A percentile compares a stretch with the other conserved stretches of the same genome.
Conservation (phyloP, 1,284 basidiomycete genomes). For the Naganishia cerealis region DNA sequence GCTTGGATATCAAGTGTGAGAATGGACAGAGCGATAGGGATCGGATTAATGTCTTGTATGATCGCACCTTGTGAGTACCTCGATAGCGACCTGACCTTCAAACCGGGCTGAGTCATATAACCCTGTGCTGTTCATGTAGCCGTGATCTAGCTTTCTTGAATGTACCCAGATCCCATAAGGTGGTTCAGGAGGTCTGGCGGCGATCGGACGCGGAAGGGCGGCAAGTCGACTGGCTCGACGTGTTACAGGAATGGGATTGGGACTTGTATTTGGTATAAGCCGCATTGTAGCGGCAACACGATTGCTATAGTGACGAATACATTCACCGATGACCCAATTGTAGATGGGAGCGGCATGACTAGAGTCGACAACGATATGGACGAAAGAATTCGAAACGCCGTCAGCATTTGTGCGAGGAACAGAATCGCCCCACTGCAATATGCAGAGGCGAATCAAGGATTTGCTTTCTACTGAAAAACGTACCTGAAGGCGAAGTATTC, state of each 20-base stretch:
- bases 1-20: conserved; percentile 35
- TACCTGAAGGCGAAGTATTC: no score
- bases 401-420: no score
- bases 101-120: background rate
- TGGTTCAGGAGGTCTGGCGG: conserved; percentile 44
- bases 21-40: conserved; percentile 39
- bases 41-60: conserved; percentile 41
- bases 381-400: no score
- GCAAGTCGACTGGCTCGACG: conserved; percentile 45
- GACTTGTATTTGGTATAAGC: conserved; percentile 39
- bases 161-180: conserved; percentile 39
- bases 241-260: conserved; percentile 45
- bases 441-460: no score
- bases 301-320: no score
- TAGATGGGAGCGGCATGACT: conserved; percentile 55
- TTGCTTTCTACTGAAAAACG: no score
- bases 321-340: conserved; percentile 54
- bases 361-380: no score
- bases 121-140: conserved; percentile 23
- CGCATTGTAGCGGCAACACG: background rate
- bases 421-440: no score
- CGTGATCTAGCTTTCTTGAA: conserved; percentile 42
- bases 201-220: conserved; percentile 39
- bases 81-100: background rate
- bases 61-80: conserved; percentile 38